A percentile compares a stretch with the other conserved stretches of the same genome.
Evolutionary conservation across 371 early-diverging fungal genomes (phyloP).

Genomic region (Phascolomyces articulosus): DNA sequence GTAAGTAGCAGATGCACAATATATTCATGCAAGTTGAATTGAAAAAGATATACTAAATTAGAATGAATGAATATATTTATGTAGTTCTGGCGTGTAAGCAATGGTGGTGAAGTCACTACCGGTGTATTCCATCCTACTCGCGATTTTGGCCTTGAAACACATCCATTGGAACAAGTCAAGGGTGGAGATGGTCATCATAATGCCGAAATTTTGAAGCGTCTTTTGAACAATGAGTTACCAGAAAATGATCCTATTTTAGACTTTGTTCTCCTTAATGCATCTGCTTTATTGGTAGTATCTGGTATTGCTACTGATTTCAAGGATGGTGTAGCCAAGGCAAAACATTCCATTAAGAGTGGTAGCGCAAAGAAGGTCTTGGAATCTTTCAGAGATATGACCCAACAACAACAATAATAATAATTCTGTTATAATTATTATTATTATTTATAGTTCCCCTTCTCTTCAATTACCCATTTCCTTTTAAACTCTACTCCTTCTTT

Average conservation of each 20-base stretch:
- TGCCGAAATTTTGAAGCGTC: slow-evolving; percentile 65
- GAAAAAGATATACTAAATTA: background rate
- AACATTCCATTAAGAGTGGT: slow-evolving; percentile 73
- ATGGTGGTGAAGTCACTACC: slow-evolving; percentile 61
- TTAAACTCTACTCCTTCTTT: too few species aligned
- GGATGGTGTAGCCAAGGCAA: slow-evolving; percentile 81
- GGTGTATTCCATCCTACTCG: slow-evolving; percentile 71
- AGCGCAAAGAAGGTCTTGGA: slow-evolving; percentile 67
- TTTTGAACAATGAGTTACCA: slow-evolving; percentile 66
- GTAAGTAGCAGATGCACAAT: slow-evolving; percentile 37
- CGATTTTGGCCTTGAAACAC: slow-evolving; percentile 84
- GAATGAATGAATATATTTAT: background rate
- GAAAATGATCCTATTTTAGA: slow-evolving; percentile 77
- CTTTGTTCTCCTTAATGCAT: slow-evolving; percentile 91
- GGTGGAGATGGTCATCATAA: slow-evolving; percentile 84
- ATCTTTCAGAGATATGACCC: slow-evolving; percentile 61
- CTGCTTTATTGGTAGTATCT: slow-evolving; percentile 83
- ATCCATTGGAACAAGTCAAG: slow-evolving; percentile 74
- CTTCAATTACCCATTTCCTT: too few species aligned
- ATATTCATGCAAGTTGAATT: background rate
- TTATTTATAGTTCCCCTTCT: background rate
- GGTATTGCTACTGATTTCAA: slow-evolving; percentile 75
- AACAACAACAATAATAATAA: background rate
- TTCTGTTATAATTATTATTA: background rate
- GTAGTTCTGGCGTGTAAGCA: slow-evolving; percentile 73